Percentiles rank a stretch among this genome's conserved stretches.
Conservation (phyloP, 495 filamentous ascomycete genomes). For the Sabuloglossum arenarium region DNA sequence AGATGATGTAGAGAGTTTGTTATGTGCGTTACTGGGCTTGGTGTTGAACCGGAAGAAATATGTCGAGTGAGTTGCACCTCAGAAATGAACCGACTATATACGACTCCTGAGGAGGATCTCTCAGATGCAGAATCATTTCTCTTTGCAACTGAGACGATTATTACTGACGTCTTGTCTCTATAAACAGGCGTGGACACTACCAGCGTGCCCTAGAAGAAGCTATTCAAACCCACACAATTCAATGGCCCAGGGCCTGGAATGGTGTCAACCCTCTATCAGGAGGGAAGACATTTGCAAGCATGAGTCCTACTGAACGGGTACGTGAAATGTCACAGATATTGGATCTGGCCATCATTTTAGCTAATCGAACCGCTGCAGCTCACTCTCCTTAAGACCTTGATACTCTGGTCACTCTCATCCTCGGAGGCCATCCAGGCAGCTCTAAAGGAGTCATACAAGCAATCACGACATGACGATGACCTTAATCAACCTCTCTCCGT, state of each 20-base stretch:
- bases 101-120: background rate
- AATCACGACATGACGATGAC: constrained; percentile 72
- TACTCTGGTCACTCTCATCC: constrained; percentile 76
- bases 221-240: constrained; percentile 57
- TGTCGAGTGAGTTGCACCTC: constrained; percentile 59
- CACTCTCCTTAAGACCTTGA: constrained; percentile 47
- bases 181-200: constrained; percentile 56
- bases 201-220: constrained; percentile 87
- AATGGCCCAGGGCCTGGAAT: constrained; percentile 83
- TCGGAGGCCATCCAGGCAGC: constrained; percentile 65
- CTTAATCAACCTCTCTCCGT: constrained; percentile 83
- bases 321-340: constrained; percentile 14
- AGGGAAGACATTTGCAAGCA: constrained; percentile 51
- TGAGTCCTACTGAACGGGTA: constrained; percentile 68
- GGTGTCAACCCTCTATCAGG: constrained; percentile 67
- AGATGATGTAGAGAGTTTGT: constrained; percentile 63
- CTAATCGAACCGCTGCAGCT: constrained; percentile 28
- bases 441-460: constrained; percentile 80
- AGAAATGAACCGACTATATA: background rate
- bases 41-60: constrained; percentile 93
- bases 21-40: constrained; percentile 74
- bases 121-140: background rate
- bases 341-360: constrained; percentile 7
- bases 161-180: background rate
- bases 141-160: background rate